A percentile compares a stretch with the other conserved stretches of the same genome.
phyloP scores from a whole-genome alignment of 23 red algal species.

The Gracilaria vermiculophylla region DNA sequence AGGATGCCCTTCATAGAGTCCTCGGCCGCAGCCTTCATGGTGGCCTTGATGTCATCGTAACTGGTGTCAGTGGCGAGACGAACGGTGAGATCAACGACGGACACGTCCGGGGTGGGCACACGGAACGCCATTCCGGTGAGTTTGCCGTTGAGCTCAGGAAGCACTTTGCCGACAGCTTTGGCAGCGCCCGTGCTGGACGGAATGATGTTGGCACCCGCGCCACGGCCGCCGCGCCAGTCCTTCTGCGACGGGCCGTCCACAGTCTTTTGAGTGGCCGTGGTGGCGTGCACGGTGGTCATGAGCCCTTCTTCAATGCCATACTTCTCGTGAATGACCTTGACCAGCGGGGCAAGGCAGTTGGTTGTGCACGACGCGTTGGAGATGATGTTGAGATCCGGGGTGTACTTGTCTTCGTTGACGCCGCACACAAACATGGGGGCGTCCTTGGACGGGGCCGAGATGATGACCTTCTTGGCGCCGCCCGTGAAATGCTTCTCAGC shows the following conservation, averaged over 20 bases:
- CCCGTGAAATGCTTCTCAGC: slow-evolving; percentile 87
- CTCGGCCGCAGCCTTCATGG: slow-evolving; percentile 95
- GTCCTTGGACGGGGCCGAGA: slow-evolving; percentile 98
- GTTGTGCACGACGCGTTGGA: slow-evolving; percentile 99
- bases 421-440: slow-evolving; percentile 99
- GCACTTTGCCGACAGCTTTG: slow-evolving; percentile 99
- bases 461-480: slow-evolving; percentile 99
- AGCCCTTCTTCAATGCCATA: slow-evolving; percentile 95
- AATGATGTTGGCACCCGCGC: slow-evolving; percentile 91
- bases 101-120: slow-evolving; percentile 96
- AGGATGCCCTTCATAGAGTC: slow-evolving; percentile 87
- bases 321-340: slow-evolving; percentile 97
- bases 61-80: slow-evolving; percentile 82
- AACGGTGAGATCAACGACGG: slow-evolving; percentile 95
- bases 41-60: slow-evolving; percentile 98
- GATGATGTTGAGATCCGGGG: slow-evolving; percentile 87
- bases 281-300: slow-evolving; percentile 99
- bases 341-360: slow-evolving; percentile 96
- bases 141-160: slow-evolving; percentile 98
- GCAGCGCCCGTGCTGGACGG: slow-evolving; percentile 96
- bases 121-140: slow-evolving; percentile 99
- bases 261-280: slow-evolving; percentile 98
- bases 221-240: slow-evolving; percentile 98
- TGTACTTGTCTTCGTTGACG: slow-evolving; percentile 97
- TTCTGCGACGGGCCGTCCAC: slow-evolving; percentile 95